Evolutionary conservation across 768 basidiomycete genomes (phyloP).

Genomic region (Kwoniella dendrophila): DNA sequence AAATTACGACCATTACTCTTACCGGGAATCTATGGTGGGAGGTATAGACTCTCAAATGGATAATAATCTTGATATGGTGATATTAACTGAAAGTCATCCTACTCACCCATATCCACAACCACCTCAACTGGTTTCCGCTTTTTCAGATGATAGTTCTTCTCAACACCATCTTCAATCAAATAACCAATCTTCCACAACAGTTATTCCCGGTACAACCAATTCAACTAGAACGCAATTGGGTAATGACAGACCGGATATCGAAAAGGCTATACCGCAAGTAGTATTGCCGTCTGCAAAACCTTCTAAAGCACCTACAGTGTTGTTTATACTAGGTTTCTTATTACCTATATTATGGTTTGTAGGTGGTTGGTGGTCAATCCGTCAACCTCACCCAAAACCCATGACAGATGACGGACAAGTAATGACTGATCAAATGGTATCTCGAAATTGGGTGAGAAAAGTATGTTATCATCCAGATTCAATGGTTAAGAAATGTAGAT

Average conservation of each 20-base stretch:
- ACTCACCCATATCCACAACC: no score
- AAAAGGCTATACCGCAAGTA: conserved; percentile 2
- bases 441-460: neutral
- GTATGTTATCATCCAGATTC: conserved; percentile 14
- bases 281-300: neutral
- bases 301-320: conserved; percentile 1
- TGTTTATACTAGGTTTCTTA: conserved; percentile 19
- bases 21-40: conserved; percentile 12
- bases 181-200: no score
- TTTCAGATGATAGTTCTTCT: no score
- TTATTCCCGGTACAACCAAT: no score
- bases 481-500: conserved; percentile 16
- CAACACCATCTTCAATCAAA: no score
- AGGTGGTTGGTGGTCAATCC: conserved; percentile 13
- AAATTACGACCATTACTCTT: conserved; percentile 25
- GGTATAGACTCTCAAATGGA: conserved; percentile 1
- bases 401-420: no score
- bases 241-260: no score
- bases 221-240: no score
- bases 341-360: conserved; percentile 18
- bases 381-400: no score
- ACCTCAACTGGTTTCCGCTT: no score
- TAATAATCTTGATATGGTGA: neutral
- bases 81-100: neutral
- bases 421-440: no score